These are phyloP conservation scores for Rostrohypoxylon terebratum DNA, from an alignment of 495 filamentous ascomycete genomes.

Conservation along the genomic window DNA sequence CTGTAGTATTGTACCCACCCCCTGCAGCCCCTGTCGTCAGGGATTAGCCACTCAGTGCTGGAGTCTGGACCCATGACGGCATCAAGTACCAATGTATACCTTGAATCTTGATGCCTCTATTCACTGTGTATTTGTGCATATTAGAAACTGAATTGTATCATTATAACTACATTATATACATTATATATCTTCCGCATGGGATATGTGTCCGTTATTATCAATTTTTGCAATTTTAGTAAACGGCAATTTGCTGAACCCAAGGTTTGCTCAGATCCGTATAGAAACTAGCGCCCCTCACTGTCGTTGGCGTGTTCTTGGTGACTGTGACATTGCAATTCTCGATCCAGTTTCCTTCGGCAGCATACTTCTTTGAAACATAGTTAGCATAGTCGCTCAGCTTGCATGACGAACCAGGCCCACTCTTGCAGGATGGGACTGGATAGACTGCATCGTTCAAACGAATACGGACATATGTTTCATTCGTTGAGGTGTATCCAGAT, in stretches of 20 bases:
- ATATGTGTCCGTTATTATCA: not conserved
- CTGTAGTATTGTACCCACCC: slow-evolving; percentile 3
- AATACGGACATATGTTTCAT: slow-evolving; percentile 58
- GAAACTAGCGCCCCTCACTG: slow-evolving; percentile 59
- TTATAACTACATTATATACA: not conserved
- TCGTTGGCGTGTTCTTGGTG: slow-evolving; percentile 49
- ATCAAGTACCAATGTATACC: not conserved
- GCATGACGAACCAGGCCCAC: slow-evolving; percentile 62
- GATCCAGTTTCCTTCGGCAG: slow-evolving; percentile 57
- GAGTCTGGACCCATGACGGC: not conserved
- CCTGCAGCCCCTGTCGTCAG: not conserved
- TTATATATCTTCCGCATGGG: no score
- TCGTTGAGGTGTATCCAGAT: not conserved
- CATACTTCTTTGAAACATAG: slow-evolving; percentile 57
- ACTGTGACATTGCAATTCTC: slow-evolving; percentile 58
- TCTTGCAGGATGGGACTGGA: slow-evolving; percentile 58
- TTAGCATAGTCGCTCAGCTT: slow-evolving; percentile 57
- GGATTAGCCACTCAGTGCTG: not conserved
- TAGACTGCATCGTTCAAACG: slow-evolving; percentile 68
- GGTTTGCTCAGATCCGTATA: slow-evolving; percentile 57
- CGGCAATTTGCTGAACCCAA: slow-evolving; percentile 41
- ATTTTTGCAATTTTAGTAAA: slow-evolving; percentile 21
- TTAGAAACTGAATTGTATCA: not conserved
- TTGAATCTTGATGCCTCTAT: not conserved
- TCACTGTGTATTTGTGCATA: not conserved